Conservation (phyloP, 225 moss, liverwort and hornwort species). For the Physcomitrellopsis africana region DNA sequence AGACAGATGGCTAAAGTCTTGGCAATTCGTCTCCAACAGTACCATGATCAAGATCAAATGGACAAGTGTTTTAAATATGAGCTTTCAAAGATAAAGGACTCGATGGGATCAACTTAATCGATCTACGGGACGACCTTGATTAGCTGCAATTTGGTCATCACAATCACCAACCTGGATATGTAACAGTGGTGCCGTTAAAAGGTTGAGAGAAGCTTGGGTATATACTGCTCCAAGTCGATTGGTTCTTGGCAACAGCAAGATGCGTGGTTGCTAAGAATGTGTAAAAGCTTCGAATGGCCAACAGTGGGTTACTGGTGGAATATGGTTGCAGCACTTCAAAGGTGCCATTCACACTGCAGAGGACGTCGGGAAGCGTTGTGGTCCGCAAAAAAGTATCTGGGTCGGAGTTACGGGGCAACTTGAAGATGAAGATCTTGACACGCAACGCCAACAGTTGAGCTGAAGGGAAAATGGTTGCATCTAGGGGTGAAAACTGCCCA, state of each 20-base stretch:
- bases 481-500: constrained; percentile 17
- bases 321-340: constrained; percentile 29
- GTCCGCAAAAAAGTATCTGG: not conserved
- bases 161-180: constrained; percentile 13
- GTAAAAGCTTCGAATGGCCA: constrained; percentile 23
- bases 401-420: not conserved
- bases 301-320: constrained; percentile 23
- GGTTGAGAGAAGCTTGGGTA: constrained; percentile 1
- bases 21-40: too few species aligned
- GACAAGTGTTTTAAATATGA: too few species aligned
- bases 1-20: too few species aligned
- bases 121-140: too few species aligned
- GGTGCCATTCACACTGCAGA: constrained; percentile 10
- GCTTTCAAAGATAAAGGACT: too few species aligned
- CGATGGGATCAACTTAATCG: too few species aligned
- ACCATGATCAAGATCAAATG: too few species aligned
- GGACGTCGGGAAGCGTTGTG: constrained; percentile 3
- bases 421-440: constrained; percentile 25
- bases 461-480: constrained; percentile 14
- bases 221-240: constrained; percentile 14
- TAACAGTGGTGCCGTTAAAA: constrained; percentile 6
- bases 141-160: not conserved
- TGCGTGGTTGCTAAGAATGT: constrained; percentile 21
- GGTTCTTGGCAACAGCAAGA: not conserved
- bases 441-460: not conserved